phyloP scores from a whole-genome alignment of 345 rosid species.

The Camelina hispida region DNA sequence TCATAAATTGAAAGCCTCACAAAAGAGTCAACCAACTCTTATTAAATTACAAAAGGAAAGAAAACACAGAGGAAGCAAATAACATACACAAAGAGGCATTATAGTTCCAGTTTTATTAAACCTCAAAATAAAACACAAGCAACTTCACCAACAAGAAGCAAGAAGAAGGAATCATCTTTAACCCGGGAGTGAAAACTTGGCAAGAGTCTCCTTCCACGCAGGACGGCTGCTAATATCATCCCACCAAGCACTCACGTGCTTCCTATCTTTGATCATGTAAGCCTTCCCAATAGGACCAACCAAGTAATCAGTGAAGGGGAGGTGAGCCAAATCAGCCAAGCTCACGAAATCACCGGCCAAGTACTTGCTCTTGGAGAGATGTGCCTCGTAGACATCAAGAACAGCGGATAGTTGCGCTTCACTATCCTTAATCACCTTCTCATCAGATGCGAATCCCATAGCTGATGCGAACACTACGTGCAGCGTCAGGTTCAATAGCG shows the following conservation, averaged over 20 bases:
- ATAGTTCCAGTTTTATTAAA: constrained; percentile 29
- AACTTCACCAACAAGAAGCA: not conserved
- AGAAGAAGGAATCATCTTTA: not conserved
- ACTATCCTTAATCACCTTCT: constrained; percentile 55
- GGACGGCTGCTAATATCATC: constrained; percentile 66
- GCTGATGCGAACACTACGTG: constrained; percentile 54
- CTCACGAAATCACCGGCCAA: constrained; percentile 71
- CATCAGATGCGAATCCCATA: constrained; percentile 53
- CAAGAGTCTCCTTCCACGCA: constrained; percentile 60
- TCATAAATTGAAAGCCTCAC: constrained; percentile 12
- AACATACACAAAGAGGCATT: constrained; percentile 20
- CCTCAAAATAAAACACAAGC: constrained; percentile 21
- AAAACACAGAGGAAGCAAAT: constrained; percentile 13
- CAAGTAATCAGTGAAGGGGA: constrained; percentile 63
- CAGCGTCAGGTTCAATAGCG: constrained; percentile 44
- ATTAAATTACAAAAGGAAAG: constrained; percentile 1
- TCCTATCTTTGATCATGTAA: constrained; percentile 61
- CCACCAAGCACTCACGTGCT: constrained; percentile 72
- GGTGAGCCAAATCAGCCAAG: constrained; percentile 72
- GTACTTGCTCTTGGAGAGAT: constrained; percentile 65
- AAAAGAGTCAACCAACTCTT: not conserved
- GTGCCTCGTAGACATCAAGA: constrained; percentile 66
- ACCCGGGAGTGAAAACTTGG: constrained; percentile 42
- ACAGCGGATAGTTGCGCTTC: constrained; percentile 64
- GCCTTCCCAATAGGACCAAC: constrained; percentile 58